phyloP scores from a whole-genome alignment of 108 stramenopile species.

The Nitzschia putrida region DNA sequence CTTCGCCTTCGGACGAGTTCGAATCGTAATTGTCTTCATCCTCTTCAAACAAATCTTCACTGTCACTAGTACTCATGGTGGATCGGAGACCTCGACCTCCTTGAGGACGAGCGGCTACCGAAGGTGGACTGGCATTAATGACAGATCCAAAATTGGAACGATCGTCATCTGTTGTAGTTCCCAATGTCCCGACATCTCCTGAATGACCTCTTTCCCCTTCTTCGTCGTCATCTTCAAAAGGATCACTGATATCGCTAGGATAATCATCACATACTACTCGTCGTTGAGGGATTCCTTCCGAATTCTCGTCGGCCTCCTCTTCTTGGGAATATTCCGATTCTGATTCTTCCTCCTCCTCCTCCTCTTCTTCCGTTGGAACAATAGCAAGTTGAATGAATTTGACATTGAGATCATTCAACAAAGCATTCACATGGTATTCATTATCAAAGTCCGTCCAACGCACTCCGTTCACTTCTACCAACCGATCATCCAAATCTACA shows the following conservation, averaged over 20 bases:
- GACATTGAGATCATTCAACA: constrained; percentile 10
- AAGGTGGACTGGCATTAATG: not conserved
- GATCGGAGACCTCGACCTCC: not conserved
- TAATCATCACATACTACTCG: not conserved
- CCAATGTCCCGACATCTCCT: not conserved
- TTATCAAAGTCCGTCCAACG: constrained; percentile 16
- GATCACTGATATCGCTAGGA: constrained; percentile 1
- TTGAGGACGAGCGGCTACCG: not conserved
- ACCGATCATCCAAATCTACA: constrained; percentile 6
- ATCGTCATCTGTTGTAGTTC: too few relatives aligned
- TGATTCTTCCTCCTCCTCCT: constrained; percentile 10
- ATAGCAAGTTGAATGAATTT: not conserved
- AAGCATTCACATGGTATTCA: constrained; percentile 11
- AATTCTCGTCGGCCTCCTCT: not conserved
- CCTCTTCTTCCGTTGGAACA: not conserved
- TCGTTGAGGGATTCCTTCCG: not conserved
- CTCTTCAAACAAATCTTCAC: not conserved
- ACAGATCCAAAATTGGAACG: not conserved
- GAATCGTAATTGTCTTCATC: not conserved
- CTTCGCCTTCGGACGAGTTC: not conserved
- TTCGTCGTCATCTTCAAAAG: not conserved
- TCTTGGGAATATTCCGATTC: not conserved
- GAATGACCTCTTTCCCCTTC: not conserved
- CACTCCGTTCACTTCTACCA: constrained; percentile 18
- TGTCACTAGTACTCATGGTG: not conserved